phyloP scores from a whole-genome alignment of 1,139 yeast species.

The Pichia sp. region DNA sequence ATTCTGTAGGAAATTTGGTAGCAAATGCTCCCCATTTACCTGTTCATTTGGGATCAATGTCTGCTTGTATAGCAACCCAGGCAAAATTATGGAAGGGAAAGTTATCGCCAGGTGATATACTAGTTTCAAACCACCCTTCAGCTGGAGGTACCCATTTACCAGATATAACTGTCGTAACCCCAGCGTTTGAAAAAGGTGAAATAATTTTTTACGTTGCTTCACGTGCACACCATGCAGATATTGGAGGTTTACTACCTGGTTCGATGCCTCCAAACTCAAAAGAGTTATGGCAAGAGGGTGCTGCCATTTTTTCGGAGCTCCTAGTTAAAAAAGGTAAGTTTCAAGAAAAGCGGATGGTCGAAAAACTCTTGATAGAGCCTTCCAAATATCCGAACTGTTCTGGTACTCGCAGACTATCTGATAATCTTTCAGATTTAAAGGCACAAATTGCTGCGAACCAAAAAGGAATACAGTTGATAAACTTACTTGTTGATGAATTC shows the following conservation, averaged over 20 bases:
- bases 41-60: slow-evolving; percentile 61
- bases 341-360: slow-evolving; percentile 46
- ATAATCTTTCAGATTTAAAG: slow-evolving; percentile 58
- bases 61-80: slow-evolving; percentile 54
- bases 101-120: slow-evolving; percentile 51
- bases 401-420: slow-evolving; percentile 56
- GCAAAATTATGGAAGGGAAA: slow-evolving; percentile 48
- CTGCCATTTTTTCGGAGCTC: slow-evolving; percentile 52
- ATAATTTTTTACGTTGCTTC: slow-evolving; percentile 61
- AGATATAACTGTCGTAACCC: slow-evolving; percentile 75
- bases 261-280: slow-evolving; percentile 63
- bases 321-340: slow-evolving; percentile 53
- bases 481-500: slow-evolving; percentile 46
- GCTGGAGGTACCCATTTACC: slow-evolving; percentile 67
- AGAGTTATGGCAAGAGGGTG: slow-evolving; percentile 62
- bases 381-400: slow-evolving; percentile 51
- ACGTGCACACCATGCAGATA: slow-evolving; percentile 66
- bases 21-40: slow-evolving; percentile 68
- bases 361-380: slow-evolving; percentile 48
- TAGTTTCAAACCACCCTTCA: slow-evolving; percentile 54
- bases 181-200: slow-evolving; percentile 41
- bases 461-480: slow-evolving; percentile 53
- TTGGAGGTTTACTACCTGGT: slow-evolving; percentile 64
- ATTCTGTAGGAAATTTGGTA: slow-evolving; percentile 50
- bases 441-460: slow-evolving; percentile 69